Evolutionary conservation across 768 basidiomycete genomes (phyloP).

Genomic region (Tulasnella sp.): DNA sequence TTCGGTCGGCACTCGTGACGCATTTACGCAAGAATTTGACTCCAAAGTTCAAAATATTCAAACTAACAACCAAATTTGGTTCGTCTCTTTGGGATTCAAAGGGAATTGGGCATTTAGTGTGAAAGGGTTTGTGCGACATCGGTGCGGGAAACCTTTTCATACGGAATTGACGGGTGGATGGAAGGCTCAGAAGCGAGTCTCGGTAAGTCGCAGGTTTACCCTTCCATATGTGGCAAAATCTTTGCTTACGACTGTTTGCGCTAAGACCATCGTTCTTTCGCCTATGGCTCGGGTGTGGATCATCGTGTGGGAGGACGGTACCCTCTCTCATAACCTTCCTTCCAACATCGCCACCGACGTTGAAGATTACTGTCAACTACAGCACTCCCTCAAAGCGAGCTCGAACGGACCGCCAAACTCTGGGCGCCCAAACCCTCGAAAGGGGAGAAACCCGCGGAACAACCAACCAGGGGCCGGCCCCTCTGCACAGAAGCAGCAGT

Average conservation of each 20-base stretch:
- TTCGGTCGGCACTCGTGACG: not conserved
- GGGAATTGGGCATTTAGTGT: not conserved
- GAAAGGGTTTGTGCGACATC: not conserved
- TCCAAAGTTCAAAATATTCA: not conserved
- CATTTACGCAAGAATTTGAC: not conserved
- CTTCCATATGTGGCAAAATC: not conserved
- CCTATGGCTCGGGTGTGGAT: not conserved
- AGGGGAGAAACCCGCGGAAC: not conserved
- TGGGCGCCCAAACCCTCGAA: not conserved
- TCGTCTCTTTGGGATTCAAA: not conserved
- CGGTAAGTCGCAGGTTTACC: not conserved
- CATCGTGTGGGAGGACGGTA: conserved; percentile 2
- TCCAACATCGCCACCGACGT: not conserved
- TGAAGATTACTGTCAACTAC: not conserved
- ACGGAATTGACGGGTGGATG: not conserved
- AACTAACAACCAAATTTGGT: not conserved
- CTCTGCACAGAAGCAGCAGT: no score
- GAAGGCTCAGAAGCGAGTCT: not conserved
- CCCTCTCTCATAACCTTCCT: not conserved
- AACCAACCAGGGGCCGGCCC: not conserved
- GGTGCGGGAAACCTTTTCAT: not conserved
- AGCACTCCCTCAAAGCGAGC: not conserved
- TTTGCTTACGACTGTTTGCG: not conserved
- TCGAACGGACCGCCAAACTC: not conserved
- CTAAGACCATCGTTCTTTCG: not conserved